phyloP scores from a whole-genome alignment of 495 filamentous ascomycete genomes.

The Penicillium ochrochloron region DNA sequence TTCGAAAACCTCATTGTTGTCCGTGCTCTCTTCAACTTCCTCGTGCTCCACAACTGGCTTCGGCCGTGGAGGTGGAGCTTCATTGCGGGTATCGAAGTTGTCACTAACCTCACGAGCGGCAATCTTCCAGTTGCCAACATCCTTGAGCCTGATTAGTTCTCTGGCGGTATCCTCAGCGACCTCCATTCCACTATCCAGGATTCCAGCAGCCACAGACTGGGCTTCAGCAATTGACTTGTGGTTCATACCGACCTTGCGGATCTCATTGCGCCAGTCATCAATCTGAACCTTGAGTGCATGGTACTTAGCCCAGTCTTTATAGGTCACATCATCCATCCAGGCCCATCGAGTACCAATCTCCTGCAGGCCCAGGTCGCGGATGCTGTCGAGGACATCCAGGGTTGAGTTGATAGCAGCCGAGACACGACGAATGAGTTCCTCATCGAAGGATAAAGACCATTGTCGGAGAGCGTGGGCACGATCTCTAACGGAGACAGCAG shows the following conservation, averaged over 20 bases:
- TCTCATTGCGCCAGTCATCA: conserved; percentile 81
- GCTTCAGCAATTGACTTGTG: conserved; percentile 76
- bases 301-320: conserved; percentile 95
- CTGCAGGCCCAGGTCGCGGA: conserved; percentile 86
- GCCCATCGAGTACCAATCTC: conserved; percentile 98
- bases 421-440: conserved; percentile 69
- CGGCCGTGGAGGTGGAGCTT: conserved; percentile 49
- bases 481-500: conserved; percentile 76
- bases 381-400: conserved; percentile 78
- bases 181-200: conserved; percentile 78
- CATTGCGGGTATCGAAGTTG: conserved; percentile 67
- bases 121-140: conserved; percentile 85
- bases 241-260: conserved; percentile 69
- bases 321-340: conserved; percentile 92
- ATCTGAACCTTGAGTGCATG: conserved; percentile 82
- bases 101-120: conserved; percentile 72
- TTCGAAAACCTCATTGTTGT: conserved; percentile 24
- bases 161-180: conserved; percentile 80
- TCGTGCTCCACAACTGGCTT: conserved; percentile 49
- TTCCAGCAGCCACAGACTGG: conserved; percentile 65
- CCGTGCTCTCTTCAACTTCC: conserved; percentile 37
- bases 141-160: conserved; percentile 82
- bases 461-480: conserved; percentile 79
- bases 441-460: conserved; percentile 77
- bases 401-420: conserved; percentile 78